Evolutionary conservation across 768 basidiomycete genomes (phyloP).

Genomic region (Hebeloma cylindrosporum): DNA sequence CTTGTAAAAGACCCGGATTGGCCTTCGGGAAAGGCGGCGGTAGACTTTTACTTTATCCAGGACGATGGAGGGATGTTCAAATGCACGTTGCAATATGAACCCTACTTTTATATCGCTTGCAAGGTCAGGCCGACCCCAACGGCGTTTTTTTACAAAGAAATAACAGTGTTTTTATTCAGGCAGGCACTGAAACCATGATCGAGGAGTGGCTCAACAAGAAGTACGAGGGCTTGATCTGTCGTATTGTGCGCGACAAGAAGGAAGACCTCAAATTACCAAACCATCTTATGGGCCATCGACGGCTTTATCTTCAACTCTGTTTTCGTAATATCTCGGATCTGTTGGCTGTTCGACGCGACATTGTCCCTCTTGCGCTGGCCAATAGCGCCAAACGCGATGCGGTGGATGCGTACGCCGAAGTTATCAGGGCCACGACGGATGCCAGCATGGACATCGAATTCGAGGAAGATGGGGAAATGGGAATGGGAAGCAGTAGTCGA

Average conservation of each 20-base stretch:
- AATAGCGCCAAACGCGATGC: conserved; percentile 93
- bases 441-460: conserved; percentile 67
- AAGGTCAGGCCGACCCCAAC: conserved; percentile 54
- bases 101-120: conserved; percentile 92
- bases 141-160: neutral
- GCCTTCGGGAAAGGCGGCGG: conserved; percentile 83
- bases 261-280: conserved; percentile 96
- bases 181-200: conserved; percentile 81
- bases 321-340: conserved; percentile 96
- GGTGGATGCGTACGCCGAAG: conserved; percentile 96
- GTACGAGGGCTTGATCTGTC: conserved; percentile 83
- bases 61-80: conserved; percentile 98
- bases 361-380: conserved; percentile 84
- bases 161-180: conserved; percentile 44
- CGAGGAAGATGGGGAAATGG: conserved; percentile 53
- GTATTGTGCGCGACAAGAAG: conserved; percentile 79
- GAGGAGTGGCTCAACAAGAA: conserved; percentile 96
- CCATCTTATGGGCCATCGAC: conserved; percentile 92
- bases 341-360: conserved; percentile 80
- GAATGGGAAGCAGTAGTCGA: conserved; percentile 33
- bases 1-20: conserved; percentile 83
- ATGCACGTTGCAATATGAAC: conserved; percentile 87
- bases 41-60: conserved; percentile 97
- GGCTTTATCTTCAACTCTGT: conserved; percentile 83
- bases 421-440: conserved; percentile 76